Evolutionary conservation across 108 stramenopile genomes (phyloP).

Genomic region (Skeletonema marinoi): DNA sequence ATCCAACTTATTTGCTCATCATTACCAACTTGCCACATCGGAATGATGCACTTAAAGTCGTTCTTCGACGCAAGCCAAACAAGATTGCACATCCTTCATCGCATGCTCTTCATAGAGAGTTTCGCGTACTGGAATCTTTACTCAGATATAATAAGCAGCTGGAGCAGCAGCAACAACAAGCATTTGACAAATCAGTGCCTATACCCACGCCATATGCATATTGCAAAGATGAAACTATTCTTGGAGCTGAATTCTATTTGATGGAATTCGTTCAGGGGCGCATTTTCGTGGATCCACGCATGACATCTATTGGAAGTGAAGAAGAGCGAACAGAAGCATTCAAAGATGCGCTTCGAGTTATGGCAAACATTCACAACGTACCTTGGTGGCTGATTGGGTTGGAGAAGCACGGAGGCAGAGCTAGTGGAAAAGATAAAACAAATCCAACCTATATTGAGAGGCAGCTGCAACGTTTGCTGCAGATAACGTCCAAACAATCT

Average conservation of each 20-base stretch:
- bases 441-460: conserved; percentile 54
- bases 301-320: conserved; percentile 57
- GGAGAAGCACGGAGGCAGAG: conserved; percentile 67
- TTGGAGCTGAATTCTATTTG: conserved; percentile 96
- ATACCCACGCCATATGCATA: conserved; percentile 82
- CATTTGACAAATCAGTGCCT: conserved; percentile 65
- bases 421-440: not conserved
- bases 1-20: conserved; percentile 91
- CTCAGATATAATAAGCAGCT: conserved; percentile 56
- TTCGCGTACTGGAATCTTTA: conserved; percentile 82
- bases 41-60: conserved; percentile 39
- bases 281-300: conserved; percentile 89
- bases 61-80: conserved; percentile 88
- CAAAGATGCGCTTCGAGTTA: conserved; percentile 67
- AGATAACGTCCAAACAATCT: conserved; percentile 74
- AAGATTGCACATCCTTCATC: conserved; percentile 88
- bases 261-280: conserved; percentile 94
- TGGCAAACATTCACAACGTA: conserved; percentile 80
- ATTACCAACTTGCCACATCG: conserved; percentile 25
- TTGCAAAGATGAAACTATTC: conserved; percentile 74
- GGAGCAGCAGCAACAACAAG: not conserved
- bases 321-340: conserved; percentile 71
- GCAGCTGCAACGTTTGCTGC: conserved; percentile 74
- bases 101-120: conserved; percentile 96
- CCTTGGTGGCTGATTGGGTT: conserved; percentile 65